Evolutionary conservation across 345 rosid genomes (phyloP).

Genomic region (Gossypium longicalyx): DNA sequence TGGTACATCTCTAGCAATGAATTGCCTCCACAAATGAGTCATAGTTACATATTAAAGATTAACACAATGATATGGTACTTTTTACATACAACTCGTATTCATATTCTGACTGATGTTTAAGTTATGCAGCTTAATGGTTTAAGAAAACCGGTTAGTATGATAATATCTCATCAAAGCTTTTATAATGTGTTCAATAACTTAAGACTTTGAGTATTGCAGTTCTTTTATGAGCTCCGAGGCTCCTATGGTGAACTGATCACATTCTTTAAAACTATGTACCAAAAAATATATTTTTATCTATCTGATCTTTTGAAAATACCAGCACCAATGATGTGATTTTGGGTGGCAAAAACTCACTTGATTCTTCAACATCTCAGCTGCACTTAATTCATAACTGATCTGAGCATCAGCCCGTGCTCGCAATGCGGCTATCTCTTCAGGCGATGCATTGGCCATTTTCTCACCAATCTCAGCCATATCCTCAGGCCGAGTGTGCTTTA

Average conservation of each 20-base stretch:
- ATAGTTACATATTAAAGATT: background rate
- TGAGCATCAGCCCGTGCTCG: constrained; percentile 79
- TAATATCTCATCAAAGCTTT: background rate
- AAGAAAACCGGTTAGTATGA: background rate
- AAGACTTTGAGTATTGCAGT: background rate
- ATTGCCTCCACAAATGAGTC: constrained; percentile 1
- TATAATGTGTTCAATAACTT: background rate
- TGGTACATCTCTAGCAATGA: background rate
- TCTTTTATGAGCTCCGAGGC: background rate
- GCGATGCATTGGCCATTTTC: constrained; percentile 80
- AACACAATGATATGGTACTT: background rate
- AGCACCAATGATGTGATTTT: background rate
- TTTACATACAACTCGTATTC: background rate
- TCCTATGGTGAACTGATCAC: background rate
- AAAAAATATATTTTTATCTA: background rate
- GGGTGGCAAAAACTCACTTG: constrained; percentile 40
- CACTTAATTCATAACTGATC: constrained; percentile 56
- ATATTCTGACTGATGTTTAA: background rate
- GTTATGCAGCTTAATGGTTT: background rate
- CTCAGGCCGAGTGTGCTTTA: constrained; percentile 71
- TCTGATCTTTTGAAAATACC: background rate
- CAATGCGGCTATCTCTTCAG: constrained; percentile 78
- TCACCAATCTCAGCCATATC: constrained; percentile 88
- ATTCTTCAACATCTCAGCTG: constrained; percentile 79
- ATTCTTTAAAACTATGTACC: background rate